Percentiles rank a stretch among this genome's conserved stretches.
Evolutionary conservation across 495 filamentous ascomycete genomes (phyloP).

Genomic region (Talaromyces trachyspermus): DNA sequence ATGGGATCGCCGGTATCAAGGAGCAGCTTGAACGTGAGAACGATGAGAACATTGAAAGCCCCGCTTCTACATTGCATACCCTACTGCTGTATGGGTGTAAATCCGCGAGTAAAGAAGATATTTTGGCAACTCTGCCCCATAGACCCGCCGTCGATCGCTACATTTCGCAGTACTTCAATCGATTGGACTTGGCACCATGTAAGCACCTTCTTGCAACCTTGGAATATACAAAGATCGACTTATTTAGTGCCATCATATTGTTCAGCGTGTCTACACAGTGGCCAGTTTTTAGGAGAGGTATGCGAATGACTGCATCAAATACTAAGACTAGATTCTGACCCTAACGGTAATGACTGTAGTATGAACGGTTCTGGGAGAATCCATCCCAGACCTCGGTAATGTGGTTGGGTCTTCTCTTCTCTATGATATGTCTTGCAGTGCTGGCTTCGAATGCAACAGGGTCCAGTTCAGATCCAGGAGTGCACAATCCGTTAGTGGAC

Average conservation of each 20-base stretch:
- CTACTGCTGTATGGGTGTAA: no score
- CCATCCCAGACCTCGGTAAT: constrained; percentile 11
- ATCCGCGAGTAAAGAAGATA: constrained; percentile 22
- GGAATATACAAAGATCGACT: background rate
- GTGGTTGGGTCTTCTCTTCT: constrained; percentile 27
- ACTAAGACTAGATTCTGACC: background rate
- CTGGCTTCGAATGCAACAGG: constrained; percentile 7
- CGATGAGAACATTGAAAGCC: background rate
- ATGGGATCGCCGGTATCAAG: constrained; percentile 24
- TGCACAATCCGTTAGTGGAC: constrained; percentile 12
- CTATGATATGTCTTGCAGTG: constrained; percentile 20
- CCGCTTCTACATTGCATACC: constrained; percentile 27
- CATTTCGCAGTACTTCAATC: constrained; percentile 20
- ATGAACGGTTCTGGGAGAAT: constrained; percentile 27
- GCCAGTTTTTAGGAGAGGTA: constrained; percentile 14
- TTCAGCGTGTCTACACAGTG: constrained; percentile 16
- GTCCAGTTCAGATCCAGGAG: constrained; percentile 9
- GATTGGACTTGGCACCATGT: constrained; percentile 20
- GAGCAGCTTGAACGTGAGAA: constrained; percentile 22
- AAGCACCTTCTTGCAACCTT: constrained; percentile 1
- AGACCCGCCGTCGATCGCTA: constrained; percentile 25
- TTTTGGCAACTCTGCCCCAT: constrained; percentile 27
- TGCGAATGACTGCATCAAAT: background rate
- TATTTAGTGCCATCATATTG: background rate
- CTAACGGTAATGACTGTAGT: constrained; percentile 11